phyloP scores from a whole-genome alignment of 2,329 filamentous ascomycete species.

The Sarocladium brachiariae region DNA sequence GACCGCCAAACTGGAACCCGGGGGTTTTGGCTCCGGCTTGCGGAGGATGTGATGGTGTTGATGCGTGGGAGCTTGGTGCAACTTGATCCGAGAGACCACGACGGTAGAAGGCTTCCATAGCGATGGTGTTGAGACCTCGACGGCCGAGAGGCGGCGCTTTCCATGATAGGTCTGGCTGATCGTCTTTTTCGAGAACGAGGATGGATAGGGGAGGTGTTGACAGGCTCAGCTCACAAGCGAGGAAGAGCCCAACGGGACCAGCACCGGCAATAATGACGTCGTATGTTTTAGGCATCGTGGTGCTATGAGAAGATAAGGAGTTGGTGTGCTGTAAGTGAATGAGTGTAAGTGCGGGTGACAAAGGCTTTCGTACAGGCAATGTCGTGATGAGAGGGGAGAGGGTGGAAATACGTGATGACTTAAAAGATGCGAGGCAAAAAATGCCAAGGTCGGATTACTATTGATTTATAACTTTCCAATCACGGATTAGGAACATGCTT shows the following conservation, averaged over 20 bases:
- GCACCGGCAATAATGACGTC: constrained; percentile 29
- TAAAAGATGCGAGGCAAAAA: too few species aligned
- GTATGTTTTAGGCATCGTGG: constrained; percentile 14
- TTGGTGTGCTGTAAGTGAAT: neutral
- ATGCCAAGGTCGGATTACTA: too few species aligned
- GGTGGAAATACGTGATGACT: too few species aligned
- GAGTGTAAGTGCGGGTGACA: too few species aligned
- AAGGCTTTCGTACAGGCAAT: too few species aligned
- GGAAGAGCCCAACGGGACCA: constrained; percentile 28
- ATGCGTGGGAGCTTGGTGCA: too few species aligned
- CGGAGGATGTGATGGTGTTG: too few species aligned
- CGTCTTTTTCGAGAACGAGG: constrained; percentile 26
- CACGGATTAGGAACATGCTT: too few species aligned
- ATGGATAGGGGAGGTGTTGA: constrained; percentile 25
- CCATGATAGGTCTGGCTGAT: constrained; percentile 14
- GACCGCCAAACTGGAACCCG: constrained; percentile 25
- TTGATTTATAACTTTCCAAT: too few species aligned
- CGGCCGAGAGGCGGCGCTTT: constrained; percentile 22
- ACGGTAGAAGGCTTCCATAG: constrained; percentile 29
- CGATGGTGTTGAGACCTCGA: constrained; percentile 26
- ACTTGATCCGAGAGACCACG: constrained; percentile 29
- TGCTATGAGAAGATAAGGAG: neutral
- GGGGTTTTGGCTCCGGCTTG: constrained; percentile 12
- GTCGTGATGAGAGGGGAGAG: too few species aligned
- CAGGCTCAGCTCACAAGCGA: constrained; percentile 29